Evolutionary conservation across 2,329 filamentous ascomycete genomes (phyloP), one percentile per base, ranked within the genome.

Genomic region (Ascomycota sp.): DNA sequence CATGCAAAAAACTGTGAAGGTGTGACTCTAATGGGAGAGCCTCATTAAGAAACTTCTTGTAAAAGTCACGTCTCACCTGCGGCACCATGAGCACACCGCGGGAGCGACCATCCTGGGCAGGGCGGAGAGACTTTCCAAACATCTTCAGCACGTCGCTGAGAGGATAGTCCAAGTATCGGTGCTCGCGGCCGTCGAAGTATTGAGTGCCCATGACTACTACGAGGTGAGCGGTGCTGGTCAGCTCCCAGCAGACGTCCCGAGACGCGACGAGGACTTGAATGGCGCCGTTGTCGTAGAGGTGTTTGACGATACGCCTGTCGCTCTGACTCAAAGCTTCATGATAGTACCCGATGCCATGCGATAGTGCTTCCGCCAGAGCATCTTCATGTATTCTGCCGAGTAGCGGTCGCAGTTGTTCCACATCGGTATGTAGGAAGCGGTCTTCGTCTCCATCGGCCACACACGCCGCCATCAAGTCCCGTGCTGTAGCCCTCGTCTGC

Each of bases 141-240:
- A 98, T 98, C 49, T 98, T 89, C 36, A 98, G 59, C 11, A 98
- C 72, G 49, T 98, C 89, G 47, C 78, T 86, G 41, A 95, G 71
- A 4, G 83, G 78, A 47, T 98, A 98, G 54, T 98, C 89, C 35
- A 95, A 74, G 52, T 98, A 98, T 39, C 91, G 76, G 53, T 98
- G 91, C 55, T 98, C 86, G 33, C 83, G 76, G 6, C 89, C 89
- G 47, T 98, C 89, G 43, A 86, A 98, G 56, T 84, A 93, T 48
- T 98, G 89, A 1, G 91, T 98, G 11, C 84, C 84, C 84, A 98
- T 95, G 26, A 98, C 75, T 32, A 98, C 69, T 10, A 95, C 84
- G 10, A 98, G 63, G 50, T 95, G 84, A 4, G 86, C 84, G 2
- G 71, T 81, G 48, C 73, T 75, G 41, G 92, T 74, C 35, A 98